Percentiles rank a stretch among this genome's conserved stretches.
These are phyloP conservation scores for Sphagnum contortum DNA, from an alignment of 225 moss, liverwort and hornwort genomes.

Conservation along the genomic window DNA sequence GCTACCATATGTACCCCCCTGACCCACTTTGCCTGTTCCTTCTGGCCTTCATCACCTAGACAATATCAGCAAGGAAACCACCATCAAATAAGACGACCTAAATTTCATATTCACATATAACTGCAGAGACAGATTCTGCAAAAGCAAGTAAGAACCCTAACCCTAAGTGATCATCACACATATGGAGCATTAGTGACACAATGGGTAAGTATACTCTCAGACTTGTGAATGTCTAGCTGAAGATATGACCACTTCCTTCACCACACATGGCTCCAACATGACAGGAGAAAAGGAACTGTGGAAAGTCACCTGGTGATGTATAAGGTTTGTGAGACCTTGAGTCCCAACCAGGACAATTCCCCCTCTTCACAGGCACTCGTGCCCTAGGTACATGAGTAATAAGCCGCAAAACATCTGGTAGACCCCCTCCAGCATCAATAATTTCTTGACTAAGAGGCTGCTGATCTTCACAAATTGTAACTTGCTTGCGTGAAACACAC, in stretches of 20 bases:
- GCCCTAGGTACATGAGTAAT: slow-evolving; percentile 36
- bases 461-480: slow-evolving; percentile 42
- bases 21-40: slow-evolving; percentile 49
- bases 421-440: slow-evolving; percentile 31
- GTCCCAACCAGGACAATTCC: slow-evolving; percentile 53
- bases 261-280: neutral
- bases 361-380: slow-evolving; percentile 40
- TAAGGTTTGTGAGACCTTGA: slow-evolving; percentile 23
- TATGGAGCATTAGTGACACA: too few relatives aligned
- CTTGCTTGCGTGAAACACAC: slow-evolving; percentile 43
- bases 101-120: neutral
- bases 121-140: slow-evolving; percentile 1
- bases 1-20: slow-evolving; percentile 86
- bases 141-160: too few relatives aligned
- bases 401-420: slow-evolving; percentile 38
- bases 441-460: slow-evolving; percentile 30
- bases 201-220: too few relatives aligned
- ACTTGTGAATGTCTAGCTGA: neutral
- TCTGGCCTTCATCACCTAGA: slow-evolving; percentile 20
- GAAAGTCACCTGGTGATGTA: slow-evolving; percentile 16
- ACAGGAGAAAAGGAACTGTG: neutral
- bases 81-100: neutral
- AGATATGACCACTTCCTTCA: neutral
- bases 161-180: too few relatives aligned
- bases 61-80: neutral